Percentiles rank a stretch among this genome's conserved stretches.
These are phyloP conservation scores for Neostapfia colusana DNA, from an alignment of 176 grass and related monocot genomes.

Conservation along the genomic window DNA sequence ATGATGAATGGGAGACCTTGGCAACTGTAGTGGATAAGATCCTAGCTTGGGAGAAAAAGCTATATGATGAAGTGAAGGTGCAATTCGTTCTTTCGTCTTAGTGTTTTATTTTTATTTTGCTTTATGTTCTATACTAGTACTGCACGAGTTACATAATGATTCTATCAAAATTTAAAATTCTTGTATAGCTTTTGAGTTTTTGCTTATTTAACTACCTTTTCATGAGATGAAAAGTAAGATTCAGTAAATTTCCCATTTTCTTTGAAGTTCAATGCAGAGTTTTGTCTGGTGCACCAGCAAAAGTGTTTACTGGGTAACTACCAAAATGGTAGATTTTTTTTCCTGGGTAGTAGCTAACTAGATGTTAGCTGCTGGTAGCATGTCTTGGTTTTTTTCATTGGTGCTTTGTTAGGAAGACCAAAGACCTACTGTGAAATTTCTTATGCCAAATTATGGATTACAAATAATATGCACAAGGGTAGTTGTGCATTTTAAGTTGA, in stretches of 20 bases:
- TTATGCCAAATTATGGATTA: conserved; percentile 10
- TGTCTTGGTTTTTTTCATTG: neutral
- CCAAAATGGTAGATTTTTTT: neutral
- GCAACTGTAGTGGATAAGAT: conserved; percentile 97
- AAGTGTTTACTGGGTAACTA: conserved; percentile 3
- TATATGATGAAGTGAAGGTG: conserved; percentile 99
- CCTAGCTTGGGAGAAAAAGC: conserved; percentile 96
- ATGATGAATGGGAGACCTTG: conserved; percentile 84
- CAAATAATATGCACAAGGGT: neutral
- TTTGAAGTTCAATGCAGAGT: neutral
- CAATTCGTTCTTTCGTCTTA: conserved; percentile 5
- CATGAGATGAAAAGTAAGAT: neutral
- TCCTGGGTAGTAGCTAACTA: neutral
- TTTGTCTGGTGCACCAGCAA: neutral
- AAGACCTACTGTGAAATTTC: neutral
- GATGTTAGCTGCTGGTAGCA: neutral
- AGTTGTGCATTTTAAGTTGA: neutral
- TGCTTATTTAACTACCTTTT: neutral
- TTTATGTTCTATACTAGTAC: conserved; percentile 1
- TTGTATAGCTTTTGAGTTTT: neutral
- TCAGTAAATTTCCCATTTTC: neutral
- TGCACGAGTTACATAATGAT: neutral
- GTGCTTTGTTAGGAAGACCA: neutral
- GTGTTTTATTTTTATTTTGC: neutral
- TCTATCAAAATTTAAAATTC: neutral